phyloP scores from a whole-genome alignment of 805 yeast species.

The Jamesozyma jinghongensis region DNA sequence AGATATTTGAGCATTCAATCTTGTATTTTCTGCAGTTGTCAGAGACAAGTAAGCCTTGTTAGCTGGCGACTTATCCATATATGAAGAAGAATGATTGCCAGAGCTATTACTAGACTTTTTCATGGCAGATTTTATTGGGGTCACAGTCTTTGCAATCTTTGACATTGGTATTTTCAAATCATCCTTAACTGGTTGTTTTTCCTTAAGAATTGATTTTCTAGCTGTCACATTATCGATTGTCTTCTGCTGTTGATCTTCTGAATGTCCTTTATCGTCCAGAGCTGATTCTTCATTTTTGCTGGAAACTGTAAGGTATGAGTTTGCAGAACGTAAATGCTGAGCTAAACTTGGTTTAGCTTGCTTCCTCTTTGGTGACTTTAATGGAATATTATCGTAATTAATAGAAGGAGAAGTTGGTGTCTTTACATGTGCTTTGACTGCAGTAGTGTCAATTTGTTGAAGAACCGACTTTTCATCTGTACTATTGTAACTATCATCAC shows the following conservation, averaged over 20 bases:
- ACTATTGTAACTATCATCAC: not conserved
- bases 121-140: constrained; percentile 40
- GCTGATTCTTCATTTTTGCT: not conserved
- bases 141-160: constrained; percentile 8
- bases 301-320: constrained; percentile 16
- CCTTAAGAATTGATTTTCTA: not conserved
- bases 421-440: not conserved
- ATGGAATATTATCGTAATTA: not conserved
- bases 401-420: not conserved
- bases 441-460: not conserved
- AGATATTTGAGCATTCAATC: constrained; percentile 56
- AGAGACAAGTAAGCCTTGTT: constrained; percentile 56
- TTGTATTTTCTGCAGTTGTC: constrained; percentile 72
- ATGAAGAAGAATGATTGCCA: constrained; percentile 12
- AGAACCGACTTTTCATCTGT: not conserved
- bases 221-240: not conserved
- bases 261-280: not conserved
- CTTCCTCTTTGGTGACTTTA: not conserved
- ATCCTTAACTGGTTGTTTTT: not conserved
- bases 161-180: constrained; percentile 4
- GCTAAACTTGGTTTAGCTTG: constrained; percentile 32
- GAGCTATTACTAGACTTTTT: constrained; percentile 25
- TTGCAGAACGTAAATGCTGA: constrained; percentile 37
- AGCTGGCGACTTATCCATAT: constrained; percentile 35
- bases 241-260: not conserved